Conservation (phyloP, 2,329 filamentous ascomycete species). For the Ophiostoma sp. region DNA sequence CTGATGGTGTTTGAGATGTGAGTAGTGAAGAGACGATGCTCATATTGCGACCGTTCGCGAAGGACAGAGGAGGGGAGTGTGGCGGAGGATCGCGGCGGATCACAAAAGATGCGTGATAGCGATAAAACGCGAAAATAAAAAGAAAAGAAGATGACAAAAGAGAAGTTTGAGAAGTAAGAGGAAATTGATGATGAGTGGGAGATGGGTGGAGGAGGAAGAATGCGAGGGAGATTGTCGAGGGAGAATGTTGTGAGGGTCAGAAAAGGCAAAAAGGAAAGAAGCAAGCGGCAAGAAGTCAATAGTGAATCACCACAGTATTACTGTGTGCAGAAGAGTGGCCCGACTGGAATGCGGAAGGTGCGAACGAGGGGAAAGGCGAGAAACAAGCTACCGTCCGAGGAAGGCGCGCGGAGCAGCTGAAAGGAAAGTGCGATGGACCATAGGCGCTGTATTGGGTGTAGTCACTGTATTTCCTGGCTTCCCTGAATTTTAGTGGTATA, state of each 20-base stretch:
- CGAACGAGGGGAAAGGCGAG: slow-evolving; percentile 13
- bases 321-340: neutral
- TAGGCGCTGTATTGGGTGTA: neutral
- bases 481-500: neutral
- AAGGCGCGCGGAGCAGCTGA: slow-evolving; percentile 10
- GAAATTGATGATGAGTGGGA: neutral
- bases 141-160: slow-evolving; percentile 1
- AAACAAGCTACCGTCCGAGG: neutral
- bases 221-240: slow-evolving; percentile 6
- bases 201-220: neutral
- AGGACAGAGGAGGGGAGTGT: neutral
- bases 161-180: neutral
- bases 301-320: neutral
- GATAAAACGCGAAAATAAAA: slow-evolving; percentile 1
- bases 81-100: slow-evolving; percentile 1
- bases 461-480: neutral
- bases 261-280: slow-evolving; percentile 2
- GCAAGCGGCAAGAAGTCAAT: neutral
- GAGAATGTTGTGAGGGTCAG: neutral
- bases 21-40: slow-evolving; percentile 11
- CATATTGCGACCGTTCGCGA: slow-evolving; percentile 18
- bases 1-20: neutral
- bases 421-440: slow-evolving; percentile 10
- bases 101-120: slow-evolving; percentile 2
- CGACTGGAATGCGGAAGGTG: slow-evolving; percentile 9